Conservation (phyloP, 139 green algal species). For the Chlamydomonas sp. region DNA sequence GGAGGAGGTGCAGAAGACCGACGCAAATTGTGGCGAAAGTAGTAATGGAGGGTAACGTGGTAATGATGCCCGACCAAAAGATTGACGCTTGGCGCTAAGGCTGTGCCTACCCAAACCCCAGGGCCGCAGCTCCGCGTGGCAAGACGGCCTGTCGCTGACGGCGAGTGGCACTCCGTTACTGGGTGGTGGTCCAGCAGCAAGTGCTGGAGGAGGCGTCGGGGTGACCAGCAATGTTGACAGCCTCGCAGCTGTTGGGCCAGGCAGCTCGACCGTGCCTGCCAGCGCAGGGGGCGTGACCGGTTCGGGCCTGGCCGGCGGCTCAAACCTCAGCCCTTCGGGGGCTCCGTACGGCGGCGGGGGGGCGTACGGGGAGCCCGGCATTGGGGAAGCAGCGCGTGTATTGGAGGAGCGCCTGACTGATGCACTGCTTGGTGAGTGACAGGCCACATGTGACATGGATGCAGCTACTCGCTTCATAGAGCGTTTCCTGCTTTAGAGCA, state of each 20-base stretch:
- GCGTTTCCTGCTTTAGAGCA: too few species aligned
- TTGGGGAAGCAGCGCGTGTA: constrained; percentile 81
- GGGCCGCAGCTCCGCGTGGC: constrained; percentile 64
- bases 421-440: constrained; percentile 76
- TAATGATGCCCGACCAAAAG: too few species aligned
- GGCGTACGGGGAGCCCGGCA: constrained; percentile 16
- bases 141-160: constrained; percentile 57
- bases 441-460: too few species aligned
- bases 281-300: too few species aligned
- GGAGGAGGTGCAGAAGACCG: not conserved
- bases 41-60: too few species aligned
- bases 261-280: too few species aligned
- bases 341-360: not conserved
- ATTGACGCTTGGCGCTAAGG: too few species aligned
- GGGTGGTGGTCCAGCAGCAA: not conserved
- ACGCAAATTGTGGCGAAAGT: too few species aligned
- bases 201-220: constrained; percentile 9
- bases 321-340: too few species aligned
- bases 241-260: not conserved
- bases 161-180: constrained; percentile 42
- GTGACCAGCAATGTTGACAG: constrained; percentile 35
- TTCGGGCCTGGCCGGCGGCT: too few species aligned
- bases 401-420: constrained; percentile 94
- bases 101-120: not conserved
- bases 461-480: too few species aligned